Evolutionary conservation across 2,329 filamentous ascomycete genomes (phyloP).

Genomic region (Cephalotrichum gorgonifer): DNA sequence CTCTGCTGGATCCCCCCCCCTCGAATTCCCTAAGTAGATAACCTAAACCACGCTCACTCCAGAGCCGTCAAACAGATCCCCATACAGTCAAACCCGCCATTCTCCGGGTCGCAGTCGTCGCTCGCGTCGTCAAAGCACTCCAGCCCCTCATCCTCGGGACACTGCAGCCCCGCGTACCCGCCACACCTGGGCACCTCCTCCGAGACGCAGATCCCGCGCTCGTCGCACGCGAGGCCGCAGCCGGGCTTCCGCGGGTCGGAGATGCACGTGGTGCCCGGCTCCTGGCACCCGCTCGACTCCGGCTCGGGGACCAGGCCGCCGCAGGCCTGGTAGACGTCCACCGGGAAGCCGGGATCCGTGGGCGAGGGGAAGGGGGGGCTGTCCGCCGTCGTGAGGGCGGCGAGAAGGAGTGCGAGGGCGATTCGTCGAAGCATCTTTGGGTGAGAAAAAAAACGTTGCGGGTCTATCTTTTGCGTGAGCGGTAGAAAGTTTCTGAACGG

Average conservation of each 20-base stretch:
- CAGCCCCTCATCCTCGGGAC: constrained; percentile 7
- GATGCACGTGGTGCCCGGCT: constrained; percentile 9
- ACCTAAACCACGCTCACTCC: background rate
- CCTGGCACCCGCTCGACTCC: constrained; percentile 4
- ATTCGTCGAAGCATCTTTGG: too few species aligned
- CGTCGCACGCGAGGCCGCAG: constrained; percentile 13
- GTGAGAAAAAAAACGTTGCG: too few species aligned
- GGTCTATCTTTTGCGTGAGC: too few species aligned
- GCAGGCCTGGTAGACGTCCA: constrained; percentile 11
- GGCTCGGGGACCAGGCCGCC: constrained; percentile 9
- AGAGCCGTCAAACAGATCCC: constrained; percentile 7
- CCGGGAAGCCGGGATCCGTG: too few species aligned
- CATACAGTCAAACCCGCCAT: constrained; percentile 10
- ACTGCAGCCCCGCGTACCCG: constrained; percentile 8
- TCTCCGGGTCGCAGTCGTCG: constrained; percentile 10
- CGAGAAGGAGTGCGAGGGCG: background rate
- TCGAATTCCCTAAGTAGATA: too few species aligned
- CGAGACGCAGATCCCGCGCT: constrained; percentile 11
- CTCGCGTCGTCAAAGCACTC: constrained; percentile 9
- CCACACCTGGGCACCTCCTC: constrained; percentile 8
- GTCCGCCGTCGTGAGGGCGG: background rate
- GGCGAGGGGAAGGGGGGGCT: background rate
- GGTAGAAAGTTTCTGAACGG: background rate
- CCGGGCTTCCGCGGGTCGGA: constrained; percentile 10
- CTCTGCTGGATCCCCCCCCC: too few species aligned